phyloP scores from a whole-genome alignment of 2,329 filamentous ascomycete species.

The Aspergillus terreus region DNA sequence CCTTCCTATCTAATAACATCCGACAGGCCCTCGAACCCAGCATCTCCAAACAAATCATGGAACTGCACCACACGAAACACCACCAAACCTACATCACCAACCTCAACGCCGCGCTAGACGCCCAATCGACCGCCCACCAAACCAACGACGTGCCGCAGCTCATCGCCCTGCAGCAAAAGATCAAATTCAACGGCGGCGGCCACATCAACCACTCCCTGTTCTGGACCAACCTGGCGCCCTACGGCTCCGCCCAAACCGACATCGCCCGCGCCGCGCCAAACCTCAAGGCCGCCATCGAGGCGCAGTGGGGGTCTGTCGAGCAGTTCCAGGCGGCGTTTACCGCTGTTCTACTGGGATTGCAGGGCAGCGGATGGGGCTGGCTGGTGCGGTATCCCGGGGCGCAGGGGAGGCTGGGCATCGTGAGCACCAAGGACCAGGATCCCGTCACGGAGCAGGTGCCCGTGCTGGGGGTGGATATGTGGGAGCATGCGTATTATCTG shows the following conservation, averaged over 20 bases:
- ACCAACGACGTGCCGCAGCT: conserved; percentile 60
- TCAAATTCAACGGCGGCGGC: conserved; percentile 87
- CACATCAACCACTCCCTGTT: conserved; percentile 93
- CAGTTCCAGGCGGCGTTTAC: conserved; percentile 65
- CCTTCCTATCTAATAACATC: conserved; percentile 35
- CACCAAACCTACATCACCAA: conserved; percentile 90
- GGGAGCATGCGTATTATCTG: conserved; percentile 90
- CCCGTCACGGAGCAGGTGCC: conserved; percentile 73
- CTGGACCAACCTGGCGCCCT: conserved; percentile 76
- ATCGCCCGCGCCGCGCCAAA: conserved; percentile 53
- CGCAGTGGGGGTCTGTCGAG: conserved; percentile 66
- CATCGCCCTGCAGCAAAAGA: conserved; percentile 63
- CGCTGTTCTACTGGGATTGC: conserved; percentile 63
- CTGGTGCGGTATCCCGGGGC: conserved; percentile 60
- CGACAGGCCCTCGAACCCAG: conserved; percentile 72
- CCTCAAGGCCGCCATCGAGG: conserved; percentile 59
- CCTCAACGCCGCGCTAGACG: conserved; percentile 72
- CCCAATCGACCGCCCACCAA: conserved; percentile 55
- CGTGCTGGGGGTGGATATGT: conserved; percentile 81
- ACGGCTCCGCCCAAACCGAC: conserved; percentile 55
- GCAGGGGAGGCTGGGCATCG: conserved; percentile 60
- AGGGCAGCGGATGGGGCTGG: conserved; percentile 89
- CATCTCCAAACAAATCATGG: conserved; percentile 88
- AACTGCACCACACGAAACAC: conserved; percentile 89
- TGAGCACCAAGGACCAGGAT: conserved; percentile 85